Base-by-base conservation (phyloP, 2,329 filamentous ascomycete species). In the Botrytis medusae region DNA sequence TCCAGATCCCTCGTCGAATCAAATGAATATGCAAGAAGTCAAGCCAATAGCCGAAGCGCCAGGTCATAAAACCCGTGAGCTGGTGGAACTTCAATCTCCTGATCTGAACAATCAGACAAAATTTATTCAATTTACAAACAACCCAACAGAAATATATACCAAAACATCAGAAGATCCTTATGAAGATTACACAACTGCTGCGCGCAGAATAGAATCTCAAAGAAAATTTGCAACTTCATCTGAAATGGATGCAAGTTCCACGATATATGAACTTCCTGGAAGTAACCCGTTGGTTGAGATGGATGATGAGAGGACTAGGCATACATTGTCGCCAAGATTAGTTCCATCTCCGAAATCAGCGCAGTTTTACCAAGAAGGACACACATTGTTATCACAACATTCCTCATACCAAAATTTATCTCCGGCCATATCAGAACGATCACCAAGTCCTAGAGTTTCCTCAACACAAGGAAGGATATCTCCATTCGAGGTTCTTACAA, bases 211-310 rank as follows among this genome's bases (percentile, higher is more conserved):
- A 16, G 32, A 72, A 5, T 46, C 48, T 2, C 70, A 67, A 59
- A 65, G 46, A 14, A 42, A 64, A 29, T 51, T 59, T n/a, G 34
- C 61, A n/a, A 59, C 18, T 32, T 46, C 61, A 57, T 51, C 29
- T 59, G 70, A 72, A 20, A 37, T 72, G 34, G 46, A 61, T 42
- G 37, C 44, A 32, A 46, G 37, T 32, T 32, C 61, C 22, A 7
- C 61, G n/a, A 46, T 67, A 22, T 59, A 57, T 40, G 70, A 72
- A n/a, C 61, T 72, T 12, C 61, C 70, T 54, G 48, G 61, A 9
- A 32, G 34, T 59, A 29, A 14, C 22, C n/a, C 62, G 40, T 61
- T 34, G 10, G 61, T 51, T 16, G 69, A 63, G 14, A 63, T 71
- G 59, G 34, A 71, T n/a, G 69, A 71, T 40, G 44, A 71, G 25